Conservation (phyloP, 495 filamentous ascomycete species). For the Thozetella sp. region DNA sequence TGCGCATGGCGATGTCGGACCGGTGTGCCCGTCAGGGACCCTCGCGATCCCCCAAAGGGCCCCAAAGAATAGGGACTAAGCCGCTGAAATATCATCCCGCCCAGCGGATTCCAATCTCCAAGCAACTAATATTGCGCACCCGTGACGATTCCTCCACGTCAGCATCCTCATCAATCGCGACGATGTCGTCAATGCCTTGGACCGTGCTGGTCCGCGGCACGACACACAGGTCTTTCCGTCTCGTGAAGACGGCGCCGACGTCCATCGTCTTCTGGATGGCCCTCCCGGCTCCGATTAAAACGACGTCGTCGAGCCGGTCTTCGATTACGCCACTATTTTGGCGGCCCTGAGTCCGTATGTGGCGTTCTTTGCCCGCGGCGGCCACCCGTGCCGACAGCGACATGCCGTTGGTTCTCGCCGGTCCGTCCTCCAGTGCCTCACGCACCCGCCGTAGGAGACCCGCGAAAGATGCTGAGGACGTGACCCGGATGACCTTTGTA, state of each 20-base stretch:
- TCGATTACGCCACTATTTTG: neutral
- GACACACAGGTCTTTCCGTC: constrained; percentile 57
- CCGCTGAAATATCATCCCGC: neutral
- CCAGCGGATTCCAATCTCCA: constrained; percentile 31
- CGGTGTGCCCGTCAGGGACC: too few species aligned
- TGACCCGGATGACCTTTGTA: constrained; percentile 71
- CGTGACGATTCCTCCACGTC: constrained; percentile 60
- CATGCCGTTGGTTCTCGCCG: constrained; percentile 26
- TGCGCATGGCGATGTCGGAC: too few species aligned
- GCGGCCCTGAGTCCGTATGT: neutral
- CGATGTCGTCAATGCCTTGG: constrained; percentile 72
- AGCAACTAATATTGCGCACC: constrained; percentile 49
- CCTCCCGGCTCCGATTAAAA: constrained; percentile 76
- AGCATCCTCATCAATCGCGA: constrained; percentile 38
- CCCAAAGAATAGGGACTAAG: neutral
- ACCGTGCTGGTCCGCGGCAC: constrained; percentile 65
- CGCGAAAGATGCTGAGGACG: constrained; percentile 73
- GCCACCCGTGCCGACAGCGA: constrained; percentile 41
- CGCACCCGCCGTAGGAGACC: constrained; percentile 80
- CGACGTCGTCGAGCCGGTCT: constrained; percentile 52
- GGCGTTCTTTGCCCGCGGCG: constrained; percentile 29
- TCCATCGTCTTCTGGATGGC: constrained; percentile 74
- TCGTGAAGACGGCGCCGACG: constrained; percentile 65
- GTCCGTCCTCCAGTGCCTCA: constrained; percentile 69
- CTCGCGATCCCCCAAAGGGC: neutral